Evolutionary conservation across 169 alveolate genomes (phyloP), one percentile per base, ranked within the genome.

Genomic region (Cryptosporidium parvum): DNA sequence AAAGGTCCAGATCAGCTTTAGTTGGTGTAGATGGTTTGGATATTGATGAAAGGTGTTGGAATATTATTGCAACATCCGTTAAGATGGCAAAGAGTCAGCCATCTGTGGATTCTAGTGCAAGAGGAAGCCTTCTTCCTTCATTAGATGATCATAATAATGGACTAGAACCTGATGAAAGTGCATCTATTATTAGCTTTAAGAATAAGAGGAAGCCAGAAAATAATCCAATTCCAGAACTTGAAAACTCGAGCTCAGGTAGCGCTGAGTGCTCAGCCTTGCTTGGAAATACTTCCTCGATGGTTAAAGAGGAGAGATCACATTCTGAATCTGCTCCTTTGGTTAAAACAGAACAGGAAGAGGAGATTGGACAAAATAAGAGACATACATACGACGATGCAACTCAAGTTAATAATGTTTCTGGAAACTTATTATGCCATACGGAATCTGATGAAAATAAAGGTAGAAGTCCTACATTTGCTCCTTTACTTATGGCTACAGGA

Each of bases 41-140:
- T 45, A 80, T 80, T 61, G 89, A 80, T 48, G 80, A 80, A 42
- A 59, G 89, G 9, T 80, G 89, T 16, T 80, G 89, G 89, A 80
- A 80, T 23, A 80, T 80, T 12, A 80, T 80, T 48, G 89, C 89
- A 29, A 80, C 89, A 16, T 80, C 89, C 9, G 89, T 80, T 9
- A 80, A 80, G 52, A 80, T 80, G 89, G 89, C 89, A 26, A 80
- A 80, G 70, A 80, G 89, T 31, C 89, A 80, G 56, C 89, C 89
- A 9, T 80, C 89, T 18, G 89, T 80, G 4, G 75, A 59, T 9
- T 80, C 89, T 10, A 80, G 89, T 65, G 89, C 89, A 12, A 80
- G 89, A 45, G 89, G 89, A 61, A 80, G 89, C 33, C 56, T 65
- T 23, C 42, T 80, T 31, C 89, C 75, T 6, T 62, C 75, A 21